Conservation (phyloP, 176 grass and related monocot species). For the Cenchrus purpureus region DNA sequence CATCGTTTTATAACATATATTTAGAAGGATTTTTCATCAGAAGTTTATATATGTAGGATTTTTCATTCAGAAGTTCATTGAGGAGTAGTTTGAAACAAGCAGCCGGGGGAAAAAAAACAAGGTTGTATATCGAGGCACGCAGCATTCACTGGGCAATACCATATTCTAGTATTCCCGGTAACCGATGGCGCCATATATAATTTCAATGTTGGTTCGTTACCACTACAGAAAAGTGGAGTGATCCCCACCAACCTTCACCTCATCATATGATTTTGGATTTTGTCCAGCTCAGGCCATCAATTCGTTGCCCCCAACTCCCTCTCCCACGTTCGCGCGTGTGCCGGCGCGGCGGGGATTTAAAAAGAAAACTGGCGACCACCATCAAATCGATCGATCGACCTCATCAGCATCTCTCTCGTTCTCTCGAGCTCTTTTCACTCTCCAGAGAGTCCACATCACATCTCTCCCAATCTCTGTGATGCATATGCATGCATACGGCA, state of each 20-base stretch:
- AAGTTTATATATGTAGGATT: too few species aligned
- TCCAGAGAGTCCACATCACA: neutral
- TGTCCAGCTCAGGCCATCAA: slow-evolving; percentile 56
- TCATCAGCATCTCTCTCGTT: slow-evolving; percentile 30
- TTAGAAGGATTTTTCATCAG: too few species aligned
- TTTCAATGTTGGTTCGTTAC: slow-evolving; percentile 40
- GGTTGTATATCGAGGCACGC: neutral
- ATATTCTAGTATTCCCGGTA: slow-evolving; percentile 48
- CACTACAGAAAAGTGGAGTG: neutral
- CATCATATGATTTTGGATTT: slow-evolving; percentile 50
- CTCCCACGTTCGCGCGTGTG: slow-evolving; percentile 51
- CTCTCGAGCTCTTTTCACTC: neutral
- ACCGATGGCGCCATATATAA: slow-evolving; percentile 8
- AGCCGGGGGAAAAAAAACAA: neutral
- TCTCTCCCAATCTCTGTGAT: neutral
- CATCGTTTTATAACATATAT: too few species aligned
- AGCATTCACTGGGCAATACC: slow-evolving; percentile 39
- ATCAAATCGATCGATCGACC: slow-evolving; percentile 45
- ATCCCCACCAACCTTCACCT: slow-evolving; percentile 42
- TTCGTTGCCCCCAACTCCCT: slow-evolving; percentile 50
- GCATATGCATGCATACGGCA: slow-evolving; percentile 9
- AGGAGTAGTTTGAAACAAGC: neutral
- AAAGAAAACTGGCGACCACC: slow-evolving; percentile 42
- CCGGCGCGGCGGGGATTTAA: neutral
- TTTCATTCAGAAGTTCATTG: too few species aligned